phyloP scores from a whole-genome alignment of 2,329 filamentous ascomycete genomes.

The Aspergillus fumigatus region DNA sequence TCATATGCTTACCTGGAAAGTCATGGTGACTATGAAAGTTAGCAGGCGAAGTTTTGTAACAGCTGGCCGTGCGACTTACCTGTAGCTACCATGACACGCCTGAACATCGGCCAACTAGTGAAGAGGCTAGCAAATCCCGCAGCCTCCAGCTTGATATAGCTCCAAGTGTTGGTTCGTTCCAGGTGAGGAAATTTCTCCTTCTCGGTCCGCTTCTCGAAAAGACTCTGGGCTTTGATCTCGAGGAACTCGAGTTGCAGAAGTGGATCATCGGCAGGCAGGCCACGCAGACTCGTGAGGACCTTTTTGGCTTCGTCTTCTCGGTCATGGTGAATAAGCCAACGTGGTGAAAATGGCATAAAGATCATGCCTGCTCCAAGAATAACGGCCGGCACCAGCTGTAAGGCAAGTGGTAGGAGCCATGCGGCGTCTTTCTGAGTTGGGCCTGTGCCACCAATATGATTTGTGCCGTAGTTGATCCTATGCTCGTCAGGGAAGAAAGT shows the following conservation, averaged over 20 bases:
- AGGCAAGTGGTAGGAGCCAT: slow-evolving; percentile 42
- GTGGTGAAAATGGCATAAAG: slow-evolving; percentile 72
- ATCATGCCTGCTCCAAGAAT: slow-evolving; percentile 68
- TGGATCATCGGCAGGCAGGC: slow-evolving; percentile 57
- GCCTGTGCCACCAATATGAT: slow-evolving; percentile 60
- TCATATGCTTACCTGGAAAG: background rate
- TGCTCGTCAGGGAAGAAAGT: slow-evolving; percentile 4
- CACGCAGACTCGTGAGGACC: slow-evolving; percentile 60
- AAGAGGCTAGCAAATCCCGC: slow-evolving; percentile 27
- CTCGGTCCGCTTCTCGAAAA: slow-evolving; percentile 69
- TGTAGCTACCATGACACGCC: slow-evolving; percentile 45
- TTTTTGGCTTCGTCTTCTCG: slow-evolving; percentile 62
- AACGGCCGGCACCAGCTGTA: slow-evolving; percentile 57
- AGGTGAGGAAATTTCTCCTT: slow-evolving; percentile 65
- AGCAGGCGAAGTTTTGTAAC: background rate
- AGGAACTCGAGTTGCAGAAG: slow-evolving; percentile 69
- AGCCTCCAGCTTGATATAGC: slow-evolving; percentile 63
- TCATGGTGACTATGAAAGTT: background rate
- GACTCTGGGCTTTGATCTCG: slow-evolving; percentile 71
- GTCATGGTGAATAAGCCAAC: slow-evolving; percentile 66
- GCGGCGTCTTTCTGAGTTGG: slow-evolving; percentile 38
- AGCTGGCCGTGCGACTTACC: slow-evolving; percentile 40
- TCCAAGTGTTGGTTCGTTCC: slow-evolving; percentile 55
- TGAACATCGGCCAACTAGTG: slow-evolving; percentile 45
- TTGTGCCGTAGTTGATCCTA: slow-evolving; percentile 40